Base-by-base conservation (phyloP, 257 asterid species). In the Mentha longifolia region DNA sequence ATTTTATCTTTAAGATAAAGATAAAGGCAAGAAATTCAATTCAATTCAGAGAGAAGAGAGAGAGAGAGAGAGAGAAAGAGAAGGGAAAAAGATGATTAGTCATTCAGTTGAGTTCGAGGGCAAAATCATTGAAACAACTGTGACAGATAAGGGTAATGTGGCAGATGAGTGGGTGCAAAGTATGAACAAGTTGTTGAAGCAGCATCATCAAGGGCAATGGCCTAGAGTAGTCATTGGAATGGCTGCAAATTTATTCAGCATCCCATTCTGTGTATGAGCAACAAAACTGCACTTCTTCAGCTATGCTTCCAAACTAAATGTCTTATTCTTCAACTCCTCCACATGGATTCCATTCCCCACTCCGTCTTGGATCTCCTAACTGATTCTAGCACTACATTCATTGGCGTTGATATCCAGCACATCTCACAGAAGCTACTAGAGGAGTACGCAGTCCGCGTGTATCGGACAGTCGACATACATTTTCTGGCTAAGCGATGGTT, bases 281-380 rank as follows among this genome's bases (percentile, higher is more conserved):
- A 61, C 70, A 72, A 67, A 47, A 39, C 66, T 4, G 80, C 88
- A 12, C 52, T 63, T 0, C 10, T 83, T 25, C 79, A 75, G 68
- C 80, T 80, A 35, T 75, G 88, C 20, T 54, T 72, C 30, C 80
- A 54, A 33, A 55, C 82, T 2, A 72, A 69, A 30, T 80, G 83
- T 17, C 81, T 83, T 14, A 17, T 78, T 19, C 81, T 83, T 68
- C 88, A 83, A 73, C 67, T 83, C n/a, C 72, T 42, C 5, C 75
- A 80, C 81, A 75, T 75, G 71, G 73, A 75, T 10, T 31, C 33
- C 59, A 19, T 75, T 28, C 78, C 80, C 1, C 46, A 3, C 12
- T 66, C 74, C 25, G 1, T 80, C 3, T 14, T 14, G 42, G 61
- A 68, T 12, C 71, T 83, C 68, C 62, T 83, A 8, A 0, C 7